Percentiles rank a stretch among this genome's conserved stretches.
phyloP scores from a whole-genome alignment of 2,329 filamentous ascomycete species.

The Chaetomiaceae sp. region DNA sequence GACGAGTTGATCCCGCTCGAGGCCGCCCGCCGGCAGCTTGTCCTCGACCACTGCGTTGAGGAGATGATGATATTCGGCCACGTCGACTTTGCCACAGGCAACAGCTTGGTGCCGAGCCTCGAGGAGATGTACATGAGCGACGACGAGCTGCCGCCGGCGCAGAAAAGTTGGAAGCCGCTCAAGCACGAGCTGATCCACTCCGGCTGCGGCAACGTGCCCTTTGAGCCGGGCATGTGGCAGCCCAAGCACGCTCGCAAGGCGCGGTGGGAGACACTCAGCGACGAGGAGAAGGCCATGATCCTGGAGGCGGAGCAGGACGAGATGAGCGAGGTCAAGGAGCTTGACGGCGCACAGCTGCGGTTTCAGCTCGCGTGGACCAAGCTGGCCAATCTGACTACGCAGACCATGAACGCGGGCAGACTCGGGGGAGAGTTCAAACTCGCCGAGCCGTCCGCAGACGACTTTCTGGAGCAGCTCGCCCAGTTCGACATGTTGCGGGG shows the following conservation, averaged over 20 bases:
- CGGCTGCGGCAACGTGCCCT: constrained; percentile 31
- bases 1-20: constrained; percentile 57
- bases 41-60: constrained; percentile 47
- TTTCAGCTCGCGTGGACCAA: not conserved
- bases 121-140: constrained; percentile 49
- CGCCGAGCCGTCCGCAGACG: not conserved
- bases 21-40: constrained; percentile 43
- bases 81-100: constrained; percentile 46
- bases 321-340: constrained; percentile 6
- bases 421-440: not conserved
- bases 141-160: constrained; percentile 30
- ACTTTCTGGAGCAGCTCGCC: constrained; percentile 1
- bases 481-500: not conserved
- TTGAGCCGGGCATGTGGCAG: constrained; percentile 34
- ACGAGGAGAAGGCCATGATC: constrained; percentile 34
- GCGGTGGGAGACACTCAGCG: constrained; percentile 35
- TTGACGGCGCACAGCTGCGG: not conserved
- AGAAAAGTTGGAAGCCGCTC: constrained; percentile 14
- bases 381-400: not conserved
- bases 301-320: constrained; percentile 27
- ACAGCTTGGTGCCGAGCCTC: constrained; percentile 44
- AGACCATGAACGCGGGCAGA: not conserved
- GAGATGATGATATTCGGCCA: constrained; percentile 59
- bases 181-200: constrained; percentile 16
- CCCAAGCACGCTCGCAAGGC: constrained; percentile 41